Base-by-base conservation (phyloP, 2,329 filamentous ascomycete genomes). In the Teratosphaeriaceae sp. region DNA sequence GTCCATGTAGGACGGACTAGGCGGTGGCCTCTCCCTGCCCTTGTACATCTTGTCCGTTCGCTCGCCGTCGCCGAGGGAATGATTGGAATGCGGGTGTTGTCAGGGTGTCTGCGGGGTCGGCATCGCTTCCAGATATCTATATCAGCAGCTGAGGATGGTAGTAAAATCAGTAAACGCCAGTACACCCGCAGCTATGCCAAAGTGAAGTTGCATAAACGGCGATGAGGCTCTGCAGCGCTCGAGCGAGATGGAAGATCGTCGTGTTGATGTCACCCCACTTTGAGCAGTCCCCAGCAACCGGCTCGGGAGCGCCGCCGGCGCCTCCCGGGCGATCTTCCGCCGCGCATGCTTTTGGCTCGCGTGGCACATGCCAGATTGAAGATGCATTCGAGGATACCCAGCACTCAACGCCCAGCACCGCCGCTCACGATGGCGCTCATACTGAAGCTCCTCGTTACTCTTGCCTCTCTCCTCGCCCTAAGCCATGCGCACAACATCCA, bases 401-500 rank as follows among this genome's bases (percentile, higher is more conserved):
- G n/a, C n/a, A n/a, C n/a, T n/a, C n/a, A n/a, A n/a, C n/a, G n/a
- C n/a, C n/a, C n/a, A n/a, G n/a, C n/a, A n/a, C n/a, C n/a, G n/a
- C n/a, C n/a, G n/a, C 33, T 11, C 33, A 35, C n/a, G 33, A 35
- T 35, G 33, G 33, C 33, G 11, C 18, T 9, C 36, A 24, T 16
- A 3, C 36, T 38, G 2, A 18, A 38, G 15, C 36, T 38, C 20
- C 20, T 38, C 36, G n/a, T 38, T n/a, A 5, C 26, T 16, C 21
- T 38, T 22, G 15, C 23, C 36, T 24, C 36, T 16, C 65, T 85
- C 63, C 73, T 81, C 57, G 76, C 79, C 57, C 75, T 82, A 53
- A 75, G 78, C 49, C 66, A 79, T 53, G 88, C 87, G 57, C 92
- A 98, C 79, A 97, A 94, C 74, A 97, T 98, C 69, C 87, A 92